A percentile compares a stretch with the other conserved stretches of the same genome.
phyloP scores from a whole-genome alignment of 73 alveolate genomes.

The Paraurostyla sp. region DNA sequence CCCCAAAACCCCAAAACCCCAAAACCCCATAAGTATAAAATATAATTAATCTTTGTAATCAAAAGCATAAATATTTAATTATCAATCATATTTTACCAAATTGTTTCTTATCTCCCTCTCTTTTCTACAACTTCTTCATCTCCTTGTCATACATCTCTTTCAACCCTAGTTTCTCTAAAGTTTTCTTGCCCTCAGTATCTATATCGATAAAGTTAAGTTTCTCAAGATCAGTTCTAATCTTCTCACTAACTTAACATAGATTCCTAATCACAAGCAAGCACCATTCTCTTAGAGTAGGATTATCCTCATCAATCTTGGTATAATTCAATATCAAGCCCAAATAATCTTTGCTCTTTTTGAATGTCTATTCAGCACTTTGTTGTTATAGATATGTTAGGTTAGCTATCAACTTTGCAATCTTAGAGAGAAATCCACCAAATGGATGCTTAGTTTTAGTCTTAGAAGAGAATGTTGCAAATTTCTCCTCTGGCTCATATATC shows the following conservation, averaged over 20 bases:
- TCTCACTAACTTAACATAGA: conserved; percentile 23
- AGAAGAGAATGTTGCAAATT: conserved; percentile 37
- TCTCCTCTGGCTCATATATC: conserved; percentile 40
- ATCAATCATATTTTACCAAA: conserved; percentile 10
- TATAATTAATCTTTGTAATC: not conserved
- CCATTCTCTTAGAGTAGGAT: conserved; percentile 63
- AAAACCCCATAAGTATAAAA: not conserved
- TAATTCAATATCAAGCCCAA: not conserved
- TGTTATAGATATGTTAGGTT: conserved; percentile 35
- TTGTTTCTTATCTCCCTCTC: conserved; percentile 22
- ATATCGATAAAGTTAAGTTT: conserved; percentile 32
- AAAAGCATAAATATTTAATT: not conserved
- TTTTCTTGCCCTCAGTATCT: conserved; percentile 40
- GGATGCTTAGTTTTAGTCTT: conserved; percentile 20
- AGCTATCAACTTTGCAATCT: conserved; percentile 42
- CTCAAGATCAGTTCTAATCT: not conserved
- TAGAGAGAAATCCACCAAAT: conserved; percentile 58
- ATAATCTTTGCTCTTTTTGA: conserved; percentile 40
- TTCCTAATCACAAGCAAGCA: conserved; percentile 42
- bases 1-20: no score
- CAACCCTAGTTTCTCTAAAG: conserved; percentile 43
- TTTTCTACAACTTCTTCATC: conserved; percentile 39
- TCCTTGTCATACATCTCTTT: conserved; percentile 54
- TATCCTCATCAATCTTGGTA: conserved; percentile 60
- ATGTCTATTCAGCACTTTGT: not conserved